Conservation (phyloP, 106 monocot genomes). For the Xerophyta viscosa region DNA sequence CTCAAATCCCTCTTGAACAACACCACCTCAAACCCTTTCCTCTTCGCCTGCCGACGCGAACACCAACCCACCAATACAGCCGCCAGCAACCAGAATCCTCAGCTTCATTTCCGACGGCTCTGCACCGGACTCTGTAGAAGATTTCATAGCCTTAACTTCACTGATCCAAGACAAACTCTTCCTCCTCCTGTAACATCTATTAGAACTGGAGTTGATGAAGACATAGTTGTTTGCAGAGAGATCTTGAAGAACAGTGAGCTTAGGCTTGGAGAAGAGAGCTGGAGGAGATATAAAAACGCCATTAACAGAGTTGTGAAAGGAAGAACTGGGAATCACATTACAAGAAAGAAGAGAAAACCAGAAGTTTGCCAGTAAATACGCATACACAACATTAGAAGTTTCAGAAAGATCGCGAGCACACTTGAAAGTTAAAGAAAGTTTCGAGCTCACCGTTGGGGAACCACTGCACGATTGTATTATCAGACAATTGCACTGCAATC, state of each 20-base stretch:
- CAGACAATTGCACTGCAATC: too few relatives aligned
- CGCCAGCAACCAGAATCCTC: slow-evolving; percentile 53
- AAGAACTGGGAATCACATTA: too few relatives aligned
- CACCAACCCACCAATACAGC: slow-evolving; percentile 73
- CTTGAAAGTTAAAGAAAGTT: too few relatives aligned
- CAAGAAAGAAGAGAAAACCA: too few relatives aligned
- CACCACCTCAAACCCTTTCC: slow-evolving; percentile 71
- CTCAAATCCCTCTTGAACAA: slow-evolving; percentile 76
- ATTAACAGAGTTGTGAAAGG: too few relatives aligned
- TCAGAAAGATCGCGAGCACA: too few relatives aligned
- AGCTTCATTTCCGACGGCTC: slow-evolving; percentile 14
- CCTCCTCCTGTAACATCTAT: not conserved
- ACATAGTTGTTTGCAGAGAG: not conserved
- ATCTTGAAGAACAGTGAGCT: slow-evolving; percentile 5
- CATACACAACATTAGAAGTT: too few relatives aligned
- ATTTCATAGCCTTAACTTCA: not conserved
- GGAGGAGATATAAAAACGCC: slow-evolving; percentile 13
- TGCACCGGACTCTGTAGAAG: not conserved
- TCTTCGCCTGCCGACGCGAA: slow-evolving; percentile 55
- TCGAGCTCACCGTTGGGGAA: too few relatives aligned
- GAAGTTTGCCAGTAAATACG: too few relatives aligned
- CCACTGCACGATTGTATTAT: too few relatives aligned
- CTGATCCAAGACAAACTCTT: too few relatives aligned
- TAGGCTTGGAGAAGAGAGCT: slow-evolving; percentile 21
- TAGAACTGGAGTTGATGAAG: not conserved